Evolutionary conservation across 2,329 filamentous ascomycete genomes (phyloP), one percentile per base, ranked within the genome.

Genomic region (Xylariaceae sp.): DNA sequence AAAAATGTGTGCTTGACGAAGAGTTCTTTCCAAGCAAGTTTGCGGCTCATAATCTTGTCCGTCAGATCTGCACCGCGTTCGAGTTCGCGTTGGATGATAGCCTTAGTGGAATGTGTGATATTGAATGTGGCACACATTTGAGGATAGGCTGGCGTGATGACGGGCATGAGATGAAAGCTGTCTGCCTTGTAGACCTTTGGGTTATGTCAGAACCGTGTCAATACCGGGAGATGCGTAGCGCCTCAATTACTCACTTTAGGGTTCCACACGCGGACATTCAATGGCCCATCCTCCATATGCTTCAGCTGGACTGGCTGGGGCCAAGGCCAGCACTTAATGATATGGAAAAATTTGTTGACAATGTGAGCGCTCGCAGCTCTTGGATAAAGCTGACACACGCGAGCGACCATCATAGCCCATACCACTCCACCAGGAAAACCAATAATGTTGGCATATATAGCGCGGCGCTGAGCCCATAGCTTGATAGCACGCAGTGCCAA

Each of bases 121-220:
- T 95, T 97, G 70, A 95, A 93, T 0, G 93, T 97, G 2, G 93
- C 85, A 63, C 93, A 97, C 90, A 96, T 97, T 37, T 89, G 94
- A 3, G 93, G 93, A 62, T 96, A 97, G 1, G 93, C 90, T 1
- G 93, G 93, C 2, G 93, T 98, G 58, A 98, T 97, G 64, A 98
- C 88, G 19, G 93, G 93, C 93, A 98, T 98, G 39, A 96, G 72
- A 64, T 97, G 91, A 52, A 81, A 87, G 33, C 79, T 79, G 63
- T 97, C 93, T 41, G 80, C 78, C 46, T 81, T 81, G 63, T 95
- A 94, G 22, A 89, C 71, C 76, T 87, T 54, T n/a, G n/a, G n/a
- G n/a, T n/a, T n/a, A n/a, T n/a, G n/a, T n/a, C 35, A 47, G 37
- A 22, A 24, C 42, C 51, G 37, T 57, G 47, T 51, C 41, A 58